These are phyloP conservation scores for Colletotrichum scovillei DNA, from an alignment of 2,329 filamentous ascomycete species.

Conservation along the genomic window DNA sequence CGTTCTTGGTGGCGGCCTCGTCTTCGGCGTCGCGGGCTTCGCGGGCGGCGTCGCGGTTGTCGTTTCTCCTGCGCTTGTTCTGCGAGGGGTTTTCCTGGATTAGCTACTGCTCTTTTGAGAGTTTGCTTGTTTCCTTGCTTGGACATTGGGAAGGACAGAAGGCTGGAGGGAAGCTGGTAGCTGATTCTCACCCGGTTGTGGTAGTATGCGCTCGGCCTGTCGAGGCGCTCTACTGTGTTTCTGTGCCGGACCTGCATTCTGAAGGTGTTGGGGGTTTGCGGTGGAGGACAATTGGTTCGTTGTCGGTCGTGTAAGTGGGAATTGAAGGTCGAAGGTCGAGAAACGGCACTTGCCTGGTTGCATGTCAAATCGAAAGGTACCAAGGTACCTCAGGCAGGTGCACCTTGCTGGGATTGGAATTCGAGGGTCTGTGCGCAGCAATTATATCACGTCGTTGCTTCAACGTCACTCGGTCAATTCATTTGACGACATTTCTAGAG, in stretches of 20 bases:
- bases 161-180: neutral
- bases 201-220: slow-evolving; percentile 96
- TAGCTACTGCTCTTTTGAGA: neutral
- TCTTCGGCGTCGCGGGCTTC: slow-evolving; percentile 58
- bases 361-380: neutral
- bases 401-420: neutral
- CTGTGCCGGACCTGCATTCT: slow-evolving; percentile 60
- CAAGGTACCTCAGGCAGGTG: slow-evolving; percentile 6
- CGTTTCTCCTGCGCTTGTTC: slow-evolving; percentile 78
- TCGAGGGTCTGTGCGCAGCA: neutral
- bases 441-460: neutral
- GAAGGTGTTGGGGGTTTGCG: slow-evolving; percentile 13
- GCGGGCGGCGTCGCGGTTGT: slow-evolving; percentile 60
- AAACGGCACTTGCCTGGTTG: neutral
- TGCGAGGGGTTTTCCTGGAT: slow-evolving; percentile 49
- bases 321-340: neutral
- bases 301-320: slow-evolving; percentile 6
- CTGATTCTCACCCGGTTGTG: slow-evolving; percentile 75
- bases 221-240: slow-evolving; percentile 89
- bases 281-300: slow-evolving; percentile 6
- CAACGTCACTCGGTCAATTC: neutral
- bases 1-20: slow-evolving; percentile 59
- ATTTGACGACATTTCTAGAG: no score
- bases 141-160: neutral
- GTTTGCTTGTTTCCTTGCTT: neutral